A percentile compares a stretch with the other conserved stretches of the same genome.
Evolutionary conservation across 192 early-diverging fungal genomes (phyloP).

Genomic region (Coemansia sp.): DNA sequence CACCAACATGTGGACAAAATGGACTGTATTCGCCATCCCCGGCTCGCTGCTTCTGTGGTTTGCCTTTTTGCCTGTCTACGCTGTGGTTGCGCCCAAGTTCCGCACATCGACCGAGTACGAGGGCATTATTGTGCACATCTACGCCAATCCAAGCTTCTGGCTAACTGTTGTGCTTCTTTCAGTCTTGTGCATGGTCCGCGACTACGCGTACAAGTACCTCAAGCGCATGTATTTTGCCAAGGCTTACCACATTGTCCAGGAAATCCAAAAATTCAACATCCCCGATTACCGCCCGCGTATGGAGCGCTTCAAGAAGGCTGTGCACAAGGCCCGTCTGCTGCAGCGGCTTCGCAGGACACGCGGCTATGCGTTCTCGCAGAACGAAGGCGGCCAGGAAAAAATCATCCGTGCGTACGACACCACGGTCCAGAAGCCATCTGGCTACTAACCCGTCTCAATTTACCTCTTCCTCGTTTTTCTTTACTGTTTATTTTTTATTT

Average conservation of each 20-base stretch:
- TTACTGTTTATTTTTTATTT: neutral
- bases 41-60: conserved; percentile 92
- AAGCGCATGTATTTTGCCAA: conserved; percentile 79
- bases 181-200: conserved; percentile 78
- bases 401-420: conserved; percentile 80
- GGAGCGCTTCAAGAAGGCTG: conserved; percentile 98
- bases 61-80: conserved; percentile 81
- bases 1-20: conserved; percentile 91
- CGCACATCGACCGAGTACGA: conserved; percentile 72
- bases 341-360: conserved; percentile 91
- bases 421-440: conserved; percentile 65
- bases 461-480: neutral
- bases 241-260: conserved; percentile 96
- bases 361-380: conserved; percentile 98
- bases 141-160: conserved; percentile 81
- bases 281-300: conserved; percentile 97
- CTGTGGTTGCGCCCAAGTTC: conserved; percentile 69
- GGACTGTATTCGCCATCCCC: conserved; percentile 87
- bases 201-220: conserved; percentile 92
- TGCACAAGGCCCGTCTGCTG: conserved; percentile 94
- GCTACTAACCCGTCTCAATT: conserved; percentile 28
- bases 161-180: conserved; percentile 85
- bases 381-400: conserved; percentile 89
- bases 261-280: conserved; percentile 99
- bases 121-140: conserved; percentile 69